Conservation (phyloP, 2,329 filamentous ascomycete species). For the Fusarium paranaense region DNA sequence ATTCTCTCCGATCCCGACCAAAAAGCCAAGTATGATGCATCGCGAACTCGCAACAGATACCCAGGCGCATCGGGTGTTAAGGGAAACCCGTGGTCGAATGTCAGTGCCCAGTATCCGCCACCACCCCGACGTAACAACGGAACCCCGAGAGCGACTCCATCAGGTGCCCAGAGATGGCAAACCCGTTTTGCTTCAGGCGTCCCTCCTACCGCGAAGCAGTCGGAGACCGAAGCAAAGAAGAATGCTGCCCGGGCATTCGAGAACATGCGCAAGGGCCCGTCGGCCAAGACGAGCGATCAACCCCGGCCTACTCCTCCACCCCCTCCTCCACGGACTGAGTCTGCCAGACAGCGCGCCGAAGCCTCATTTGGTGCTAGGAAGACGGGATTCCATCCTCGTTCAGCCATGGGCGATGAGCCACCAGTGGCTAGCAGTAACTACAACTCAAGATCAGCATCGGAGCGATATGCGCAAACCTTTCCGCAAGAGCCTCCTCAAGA, state of each 20-base stretch:
- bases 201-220: slow-evolving; percentile 57
- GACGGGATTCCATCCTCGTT: slow-evolving; percentile 62
- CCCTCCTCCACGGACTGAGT: slow-evolving; percentile 61
- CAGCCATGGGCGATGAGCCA: slow-evolving; percentile 65
- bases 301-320: slow-evolving; percentile 48
- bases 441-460: slow-evolving; percentile 52
- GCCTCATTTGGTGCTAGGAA: slow-evolving; percentile 66
- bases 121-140: slow-evolving; percentile 57
- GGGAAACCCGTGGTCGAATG: slow-evolving; percentile 69
- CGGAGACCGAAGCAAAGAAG: slow-evolving; percentile 53
- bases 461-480: slow-evolving; percentile 33
- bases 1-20: slow-evolving; percentile 67
- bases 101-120: slow-evolving; percentile 60
- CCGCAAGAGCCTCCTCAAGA: slow-evolving; percentile 22
- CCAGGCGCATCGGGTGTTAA: slow-evolving; percentile 65
- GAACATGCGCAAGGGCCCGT: slow-evolving; percentile 55
- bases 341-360: slow-evolving; percentile 64
- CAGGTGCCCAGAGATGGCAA: slow-evolving; percentile 60
- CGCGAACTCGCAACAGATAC: slow-evolving; percentile 55
- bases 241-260: slow-evolving; percentile 57
- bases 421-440: slow-evolving; percentile 64
- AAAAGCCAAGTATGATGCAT: slow-evolving; percentile 66
- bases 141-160: slow-evolving; percentile 33
- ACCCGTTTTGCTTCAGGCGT: slow-evolving; percentile 55
- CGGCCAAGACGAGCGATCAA: slow-evolving; percentile 43